These are phyloP conservation scores for Comarum palustre DNA, from an alignment of 306 rosid genomes.

Conservation along the genomic window DNA sequence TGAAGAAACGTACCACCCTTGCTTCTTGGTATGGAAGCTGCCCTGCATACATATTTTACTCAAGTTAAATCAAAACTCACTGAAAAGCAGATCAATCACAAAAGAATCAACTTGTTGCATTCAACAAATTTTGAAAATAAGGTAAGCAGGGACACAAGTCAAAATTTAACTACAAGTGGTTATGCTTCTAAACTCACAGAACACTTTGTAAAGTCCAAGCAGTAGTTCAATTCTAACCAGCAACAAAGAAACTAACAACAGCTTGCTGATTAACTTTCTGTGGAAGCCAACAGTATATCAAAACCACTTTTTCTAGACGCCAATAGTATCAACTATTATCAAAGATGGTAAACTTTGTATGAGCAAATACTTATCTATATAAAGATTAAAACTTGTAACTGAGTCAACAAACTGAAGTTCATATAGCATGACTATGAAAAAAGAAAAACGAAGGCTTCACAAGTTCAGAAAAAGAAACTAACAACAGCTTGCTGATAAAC, in stretches of 20 bases:
- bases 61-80: constrained; percentile 16
- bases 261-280: not conserved
- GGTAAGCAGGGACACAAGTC: not conserved
- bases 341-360: not conserved
- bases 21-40: constrained; percentile 61
- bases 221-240: not conserved
- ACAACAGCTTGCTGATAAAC: not conserved
- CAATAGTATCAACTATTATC: not conserved
- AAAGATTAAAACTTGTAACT: not conserved
- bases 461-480: not conserved
- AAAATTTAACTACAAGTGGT: not conserved
- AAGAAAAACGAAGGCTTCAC: not conserved
- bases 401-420: not conserved
- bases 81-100: not conserved
- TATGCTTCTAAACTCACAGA: not conserved
- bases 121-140: not conserved
- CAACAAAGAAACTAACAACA: not conserved
- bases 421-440: not conserved
- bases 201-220: not conserved
- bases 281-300: not conserved
- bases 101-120: not conserved
- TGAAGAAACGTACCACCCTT: constrained; percentile 54
- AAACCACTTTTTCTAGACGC: not conserved
- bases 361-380: not conserved
- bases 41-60: constrained; percentile 45